Conservation (phyloP, 2,329 filamentous ascomycete genomes). For the Exophiala aquamarina region DNA sequence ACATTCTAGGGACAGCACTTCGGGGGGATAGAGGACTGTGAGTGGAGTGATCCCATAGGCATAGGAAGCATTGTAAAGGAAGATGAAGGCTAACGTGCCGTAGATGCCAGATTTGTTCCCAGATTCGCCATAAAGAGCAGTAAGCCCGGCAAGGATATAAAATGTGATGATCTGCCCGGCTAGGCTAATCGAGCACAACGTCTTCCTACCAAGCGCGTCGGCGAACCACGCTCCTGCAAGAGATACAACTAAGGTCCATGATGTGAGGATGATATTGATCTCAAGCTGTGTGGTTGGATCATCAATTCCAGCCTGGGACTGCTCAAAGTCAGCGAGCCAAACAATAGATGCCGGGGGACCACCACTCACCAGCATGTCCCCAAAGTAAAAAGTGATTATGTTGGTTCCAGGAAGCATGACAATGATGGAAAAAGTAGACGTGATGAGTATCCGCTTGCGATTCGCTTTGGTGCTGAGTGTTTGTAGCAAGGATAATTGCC, state of each 20-base stretch:
- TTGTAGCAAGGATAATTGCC: conserved; percentile 17
- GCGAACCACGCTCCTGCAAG: conserved; percentile 46
- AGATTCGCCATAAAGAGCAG: conserved; percentile 43
- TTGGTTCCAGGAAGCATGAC: conserved; percentile 37
- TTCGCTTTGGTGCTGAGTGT: conserved; percentile 32
- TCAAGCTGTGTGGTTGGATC: conserved; percentile 44
- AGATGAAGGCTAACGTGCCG: conserved; percentile 38
- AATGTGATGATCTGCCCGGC: conserved; percentile 44
- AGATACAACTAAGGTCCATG: conserved; percentile 47
- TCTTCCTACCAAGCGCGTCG: conserved; percentile 46
- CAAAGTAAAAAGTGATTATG: conserved; percentile 45
- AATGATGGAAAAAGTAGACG: conserved; percentile 37
- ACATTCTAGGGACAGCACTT: conserved; percentile 35
- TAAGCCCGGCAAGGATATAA: conserved; percentile 53
- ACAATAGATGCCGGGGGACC: conserved; percentile 16
- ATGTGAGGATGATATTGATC: conserved; percentile 54
- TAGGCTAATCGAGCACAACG: conserved; percentile 34
- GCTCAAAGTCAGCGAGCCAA: not conserved
- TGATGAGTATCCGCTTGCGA: conserved; percentile 41
- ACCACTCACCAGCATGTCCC: conserved; percentile 37
- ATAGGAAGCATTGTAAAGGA: conserved; percentile 37
- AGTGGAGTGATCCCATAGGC: conserved; percentile 37
- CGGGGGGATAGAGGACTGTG: conserved; percentile 36
- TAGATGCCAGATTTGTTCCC: conserved; percentile 42
- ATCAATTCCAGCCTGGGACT: conserved; percentile 46